Conservation (phyloP, 495 filamentous ascomycete species). For the Extremus antarcticus region DNA sequence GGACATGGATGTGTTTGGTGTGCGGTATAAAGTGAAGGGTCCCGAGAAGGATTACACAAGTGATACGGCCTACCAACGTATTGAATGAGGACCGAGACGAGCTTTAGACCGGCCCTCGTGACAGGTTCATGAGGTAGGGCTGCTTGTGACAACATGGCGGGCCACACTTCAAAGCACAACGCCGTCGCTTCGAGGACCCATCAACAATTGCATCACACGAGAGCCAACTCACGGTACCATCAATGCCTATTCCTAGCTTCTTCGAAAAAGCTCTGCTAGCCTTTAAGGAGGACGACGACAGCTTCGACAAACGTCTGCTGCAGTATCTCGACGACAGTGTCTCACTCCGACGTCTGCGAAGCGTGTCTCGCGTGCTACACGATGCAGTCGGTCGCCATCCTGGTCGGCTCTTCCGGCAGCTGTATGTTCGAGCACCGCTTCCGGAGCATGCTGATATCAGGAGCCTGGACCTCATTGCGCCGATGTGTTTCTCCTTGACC, state of each 20-base stretch:
- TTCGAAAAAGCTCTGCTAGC: constrained; percentile 10
- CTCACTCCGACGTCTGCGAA: constrained; percentile 4
- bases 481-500: constrained; percentile 14
- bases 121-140: neutral
- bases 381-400: constrained; percentile 7
- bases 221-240: neutral
- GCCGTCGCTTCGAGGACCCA: neutral
- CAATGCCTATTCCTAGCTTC: neutral
- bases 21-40: constrained; percentile 53
- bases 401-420: constrained; percentile 3
- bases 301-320: constrained; percentile 1
- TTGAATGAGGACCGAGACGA: neutral
- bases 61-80: constrained; percentile 26
- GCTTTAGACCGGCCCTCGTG: neutral
- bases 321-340: constrained; percentile 3
- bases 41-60: constrained; percentile 56
- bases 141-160: neutral
- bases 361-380: neutral
- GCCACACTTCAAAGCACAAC: neutral
- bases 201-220: neutral
- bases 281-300: neutral
- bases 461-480: neutral
- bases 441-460: neutral
- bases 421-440: constrained; percentile 7
- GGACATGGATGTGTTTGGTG: constrained; percentile 42